These are phyloP conservation scores for Chaetoceros tenuissimus DNA, from an alignment of 108 stramenopile genomes.

Conservation along the genomic window DNA sequence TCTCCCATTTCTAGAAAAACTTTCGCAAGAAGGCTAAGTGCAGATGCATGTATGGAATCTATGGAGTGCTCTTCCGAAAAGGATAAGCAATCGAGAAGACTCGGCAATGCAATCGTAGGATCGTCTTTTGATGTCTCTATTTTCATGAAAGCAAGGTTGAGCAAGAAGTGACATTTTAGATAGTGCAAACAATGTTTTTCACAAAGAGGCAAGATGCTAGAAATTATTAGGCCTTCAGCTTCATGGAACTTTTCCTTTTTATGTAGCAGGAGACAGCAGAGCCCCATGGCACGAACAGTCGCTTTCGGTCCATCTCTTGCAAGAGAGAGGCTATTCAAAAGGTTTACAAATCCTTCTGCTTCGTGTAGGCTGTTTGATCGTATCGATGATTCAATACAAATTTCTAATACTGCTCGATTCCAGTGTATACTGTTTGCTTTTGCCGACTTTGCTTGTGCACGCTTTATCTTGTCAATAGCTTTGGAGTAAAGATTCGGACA, in stretches of 20 bases:
- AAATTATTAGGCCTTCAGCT: constrained; percentile 16
- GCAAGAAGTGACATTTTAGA: constrained; percentile 35
- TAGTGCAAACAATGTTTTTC: constrained; percentile 22
- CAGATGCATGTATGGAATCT: constrained; percentile 68
- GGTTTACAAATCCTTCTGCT: too few relatives aligned
- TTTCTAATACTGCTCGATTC: too few relatives aligned
- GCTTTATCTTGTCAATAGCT: too few relatives aligned
- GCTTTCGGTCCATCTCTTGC: too few relatives aligned
- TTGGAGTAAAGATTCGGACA: too few relatives aligned
- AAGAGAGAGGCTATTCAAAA: too few relatives aligned
- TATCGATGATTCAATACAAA: too few relatives aligned
- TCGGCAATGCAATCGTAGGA: constrained; percentile 30
- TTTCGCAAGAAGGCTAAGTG: constrained; percentile 47
- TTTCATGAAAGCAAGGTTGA: constrained; percentile 45
- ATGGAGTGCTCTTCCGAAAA: constrained; percentile 44
- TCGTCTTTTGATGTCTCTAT: constrained; percentile 31
- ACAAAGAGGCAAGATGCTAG: constrained; percentile 4
- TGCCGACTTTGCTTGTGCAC: too few relatives aligned
- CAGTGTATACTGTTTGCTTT: too few relatives aligned
- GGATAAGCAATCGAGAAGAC: constrained; percentile 55
- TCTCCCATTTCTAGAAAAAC: constrained; percentile 44
- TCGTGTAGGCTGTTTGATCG: too few relatives aligned
- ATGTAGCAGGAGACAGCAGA: constrained; percentile 14
- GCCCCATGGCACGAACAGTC: constrained; percentile 17
- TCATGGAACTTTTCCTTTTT: constrained; percentile 20